Base-by-base conservation (phyloP, 129 eudicot species). In the Saposhnikovia divaricata region DNA sequence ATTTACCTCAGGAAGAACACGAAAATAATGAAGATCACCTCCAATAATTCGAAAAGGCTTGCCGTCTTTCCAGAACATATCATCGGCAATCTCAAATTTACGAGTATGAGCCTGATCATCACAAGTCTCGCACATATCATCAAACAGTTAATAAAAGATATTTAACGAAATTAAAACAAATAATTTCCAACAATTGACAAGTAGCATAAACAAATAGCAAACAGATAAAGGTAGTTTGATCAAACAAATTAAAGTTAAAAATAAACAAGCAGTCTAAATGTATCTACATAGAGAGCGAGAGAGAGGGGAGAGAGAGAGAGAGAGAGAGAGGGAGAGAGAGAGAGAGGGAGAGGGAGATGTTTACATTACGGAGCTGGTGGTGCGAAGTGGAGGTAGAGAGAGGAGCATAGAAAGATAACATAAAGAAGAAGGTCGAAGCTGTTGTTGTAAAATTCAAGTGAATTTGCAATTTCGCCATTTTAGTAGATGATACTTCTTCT, bases 1-100 rank as follows among this genome's bases (percentile, higher is more conserved):
- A 45, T 45, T 80, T 15, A 94, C 98, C 92, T 89, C 77, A 13
- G 97, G 98, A 31, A 88, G 90, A 75, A 91, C 89, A 50, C 97
- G 93, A 79, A 94, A 94, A 77, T 94, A 94, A 83, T 94, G 98
- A 87, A 94, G 76, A 86, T 94, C 98, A 0, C 98, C 98, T 45
- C 98, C 98, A 57, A 94, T 87, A 38, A 94, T 91, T 79, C 85
- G 89, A 85, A 94, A 94, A n/a, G 92, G 97, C 84, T 88, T 70
- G 12, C 91, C 97, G 42, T 94, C 98, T 86, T 91, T 94, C 96
- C 92, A 90, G 84, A 94, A 94, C 93, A 80, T 86, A 81, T 94
- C 97, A 80, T 93, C 82, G 0, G 88, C 96, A 83, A 94, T 91
- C 82, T 86, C 96, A 78, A 94, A 94, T 73, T 84, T 90, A 11